Percentiles rank a stretch among this genome's conserved stretches.
phyloP scores from a whole-genome alignment of 345 rosid species.

The Arabidopsis thaliana region TAIR10.1 NC_003071.7:13477001-13477500 shows the following conservation, averaged over 20 bases:
- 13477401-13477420: conserved; percentile 26
- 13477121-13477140: conserved; percentile 75
- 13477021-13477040: conserved; percentile 63
- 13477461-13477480: conserved; percentile 1
- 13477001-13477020: conserved; percentile 59
- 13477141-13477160: conserved; percentile 71
- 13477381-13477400: conserved; percentile 31
- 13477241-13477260: conserved; percentile 75
- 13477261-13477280: conserved; percentile 73
- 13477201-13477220: conserved; percentile 79
- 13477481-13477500: conserved; percentile 18
- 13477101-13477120: conserved; percentile 65
- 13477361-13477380: conserved; percentile 9
- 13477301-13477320: background rate
- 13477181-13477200: conserved; percentile 75
- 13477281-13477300: conserved; percentile 33
- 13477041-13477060: conserved; percentile 87
- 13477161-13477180: conserved; percentile 72
- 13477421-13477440: conserved; percentile 14
- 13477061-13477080: conserved; percentile 59
- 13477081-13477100: conserved; percentile 56
- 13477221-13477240: conserved; percentile 74
- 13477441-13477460: conserved; percentile 9
- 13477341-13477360: conserved; percentile 21
- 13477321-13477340: conserved; percentile 14